Evolutionary conservation across 1,284 basidiomycete species (phyloP).

Genomic region (Coriolopsis trogii): DNA sequence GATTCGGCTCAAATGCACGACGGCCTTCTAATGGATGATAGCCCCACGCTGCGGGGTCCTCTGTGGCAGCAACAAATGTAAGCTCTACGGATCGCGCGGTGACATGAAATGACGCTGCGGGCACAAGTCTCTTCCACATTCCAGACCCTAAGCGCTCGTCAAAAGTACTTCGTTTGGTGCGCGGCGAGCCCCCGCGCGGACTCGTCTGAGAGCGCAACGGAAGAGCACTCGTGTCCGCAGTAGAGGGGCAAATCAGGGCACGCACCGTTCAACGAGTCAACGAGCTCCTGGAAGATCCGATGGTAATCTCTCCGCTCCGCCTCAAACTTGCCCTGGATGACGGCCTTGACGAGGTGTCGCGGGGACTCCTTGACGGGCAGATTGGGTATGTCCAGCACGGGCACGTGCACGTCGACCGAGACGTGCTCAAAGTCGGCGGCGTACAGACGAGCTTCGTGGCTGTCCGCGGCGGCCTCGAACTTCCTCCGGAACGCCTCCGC

Average conservation of each 20-base stretch:
- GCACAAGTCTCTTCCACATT: too few species aligned
- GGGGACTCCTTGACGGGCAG: conserved; percentile 24
- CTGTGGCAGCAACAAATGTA: conserved; percentile 21
- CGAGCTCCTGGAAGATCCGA: conserved; percentile 37
- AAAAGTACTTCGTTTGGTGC: too few species aligned
- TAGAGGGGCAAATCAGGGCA: too few species aligned
- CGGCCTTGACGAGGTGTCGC: conserved; percentile 36
- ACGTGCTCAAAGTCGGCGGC: conserved; percentile 39
- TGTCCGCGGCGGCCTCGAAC: conserved; percentile 37
- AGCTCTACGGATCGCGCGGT: too few species aligned
- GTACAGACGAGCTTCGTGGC: conserved; percentile 30
- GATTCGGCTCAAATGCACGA: conserved; percentile 31
- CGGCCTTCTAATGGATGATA: conserved; percentile 36
- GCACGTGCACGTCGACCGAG: conserved; percentile 40
- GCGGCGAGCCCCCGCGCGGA: too few species aligned
- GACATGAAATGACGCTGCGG: too few species aligned
- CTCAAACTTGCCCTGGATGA: conserved; percentile 41
- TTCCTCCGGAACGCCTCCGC: conserved; percentile 33
- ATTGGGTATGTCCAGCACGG: conserved; percentile 37
- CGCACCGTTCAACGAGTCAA: conserved; percentile 32
- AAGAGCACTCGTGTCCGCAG: too few species aligned
- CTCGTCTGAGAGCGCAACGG: too few species aligned
- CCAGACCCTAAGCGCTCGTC: too few species aligned
- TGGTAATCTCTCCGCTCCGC: conserved; percentile 37
- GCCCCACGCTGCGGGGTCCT: conserved; percentile 39